These are phyloP conservation scores for Triticum monococcum DNA, from an alignment of 176 grass and related monocot genomes.

Conservation along the genomic window DNA sequence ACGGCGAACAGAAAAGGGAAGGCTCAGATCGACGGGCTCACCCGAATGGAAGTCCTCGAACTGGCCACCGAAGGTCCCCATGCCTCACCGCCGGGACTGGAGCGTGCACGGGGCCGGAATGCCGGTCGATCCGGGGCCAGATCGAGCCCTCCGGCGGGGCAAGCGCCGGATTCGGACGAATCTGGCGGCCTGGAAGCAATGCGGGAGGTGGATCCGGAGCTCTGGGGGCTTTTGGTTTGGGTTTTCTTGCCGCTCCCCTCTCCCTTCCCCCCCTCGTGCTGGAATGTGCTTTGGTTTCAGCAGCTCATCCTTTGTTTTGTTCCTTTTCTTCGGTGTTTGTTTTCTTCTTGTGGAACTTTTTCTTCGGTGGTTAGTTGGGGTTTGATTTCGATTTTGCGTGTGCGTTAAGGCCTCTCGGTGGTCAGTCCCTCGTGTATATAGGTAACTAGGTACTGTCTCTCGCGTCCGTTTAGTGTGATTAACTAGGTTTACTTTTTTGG, in stretches of 20 bases:
- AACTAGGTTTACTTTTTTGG: neutral
- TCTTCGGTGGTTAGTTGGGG: constrained; percentile 33
- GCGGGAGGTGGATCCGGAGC: constrained; percentile 37
- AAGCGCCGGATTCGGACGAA: constrained; percentile 11
- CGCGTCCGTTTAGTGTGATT: neutral
- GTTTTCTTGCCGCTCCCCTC: constrained; percentile 18
- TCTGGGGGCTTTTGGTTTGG: constrained; percentile 22
- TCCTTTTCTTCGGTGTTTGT: neutral
- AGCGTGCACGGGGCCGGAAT: constrained; percentile 23
- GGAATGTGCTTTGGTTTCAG: constrained; percentile 27
- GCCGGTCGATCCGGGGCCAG: constrained; percentile 39
- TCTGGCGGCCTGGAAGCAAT: constrained; percentile 33
- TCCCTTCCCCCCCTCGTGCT: neutral
- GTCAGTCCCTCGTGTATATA: neutral
- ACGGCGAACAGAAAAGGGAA: neutral
- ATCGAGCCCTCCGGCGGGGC: constrained; percentile 46
- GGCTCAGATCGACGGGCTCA: constrained; percentile 58
- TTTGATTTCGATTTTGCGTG: constrained; percentile 46
- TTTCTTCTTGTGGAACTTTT: neutral
- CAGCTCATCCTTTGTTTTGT: constrained; percentile 19
- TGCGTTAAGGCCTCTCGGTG: constrained; percentile 32
- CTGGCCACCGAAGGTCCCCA: constrained; percentile 64
- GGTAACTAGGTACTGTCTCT: neutral
- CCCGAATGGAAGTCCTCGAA: constrained; percentile 57
- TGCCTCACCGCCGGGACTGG: constrained; percentile 30